These are phyloP conservation scores for Starmera pachycereana DNA, from an alignment of 805 yeast genomes.

Conservation along the genomic window DNA sequence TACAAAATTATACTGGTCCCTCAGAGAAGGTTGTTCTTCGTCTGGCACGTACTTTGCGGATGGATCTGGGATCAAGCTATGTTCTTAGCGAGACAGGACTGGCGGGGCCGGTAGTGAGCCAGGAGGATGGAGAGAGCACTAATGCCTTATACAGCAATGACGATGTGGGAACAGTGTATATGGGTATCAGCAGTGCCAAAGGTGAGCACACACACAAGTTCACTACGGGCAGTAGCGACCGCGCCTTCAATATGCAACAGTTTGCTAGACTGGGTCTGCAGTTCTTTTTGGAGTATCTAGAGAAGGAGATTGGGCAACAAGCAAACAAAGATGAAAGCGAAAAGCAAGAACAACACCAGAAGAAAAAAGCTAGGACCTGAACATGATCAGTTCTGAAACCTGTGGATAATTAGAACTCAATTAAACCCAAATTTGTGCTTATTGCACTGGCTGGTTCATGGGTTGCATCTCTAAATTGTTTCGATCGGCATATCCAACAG, in stretches of 20 bases:
- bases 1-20: constrained; percentile 71
- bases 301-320: constrained; percentile 4
- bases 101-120: constrained; percentile 55
- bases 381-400: too few species aligned
- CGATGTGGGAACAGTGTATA: constrained; percentile 55
- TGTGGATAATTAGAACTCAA: too few species aligned
- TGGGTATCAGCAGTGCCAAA: constrained; percentile 61
- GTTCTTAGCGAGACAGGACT: constrained; percentile 81
- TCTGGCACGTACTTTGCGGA: constrained; percentile 67
- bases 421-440: too few species aligned
- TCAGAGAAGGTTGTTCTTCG: constrained; percentile 63
- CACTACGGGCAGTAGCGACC: constrained; percentile 36
- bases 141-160: constrained; percentile 18
- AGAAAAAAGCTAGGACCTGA: not conserved
- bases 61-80: constrained; percentile 76
- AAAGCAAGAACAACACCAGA: not conserved
- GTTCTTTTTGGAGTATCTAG: constrained; percentile 43
- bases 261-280: constrained; percentile 63
- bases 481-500: too few species aligned
- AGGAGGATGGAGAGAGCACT: constrained; percentile 26
- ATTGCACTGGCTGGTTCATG: too few species aligned
- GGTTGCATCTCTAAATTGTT: too few species aligned
- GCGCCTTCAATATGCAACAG: constrained; percentile 62
- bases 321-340: not conserved
- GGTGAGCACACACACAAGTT: constrained; percentile 36